Evolutionary conservation across 371 early-diverging fungal species (phyloP), one percentile per base, ranked within the genome.

Genomic region (Rhizopus sp.): DNA sequence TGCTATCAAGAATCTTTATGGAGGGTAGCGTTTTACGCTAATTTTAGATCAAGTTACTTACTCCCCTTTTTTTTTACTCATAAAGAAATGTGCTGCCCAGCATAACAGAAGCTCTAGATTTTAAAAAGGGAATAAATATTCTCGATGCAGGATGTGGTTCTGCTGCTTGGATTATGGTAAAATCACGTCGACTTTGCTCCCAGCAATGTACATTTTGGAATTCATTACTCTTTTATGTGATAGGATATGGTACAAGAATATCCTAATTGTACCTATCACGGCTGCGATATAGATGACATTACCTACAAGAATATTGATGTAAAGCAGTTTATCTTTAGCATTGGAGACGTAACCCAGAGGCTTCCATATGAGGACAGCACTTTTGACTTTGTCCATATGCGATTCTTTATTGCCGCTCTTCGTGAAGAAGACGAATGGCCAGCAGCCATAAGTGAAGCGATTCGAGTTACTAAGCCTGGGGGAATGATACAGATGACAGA

Each of bases 71-170:
- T 15, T n/a, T 8, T 41, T 41, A 35, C 4, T 16, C 37, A 8
- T 41, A 15, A 38, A 60, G 55, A 12, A 60, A 60, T 16, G 16
- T 60, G 8, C 37, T 55, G 15, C 34, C 49, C 6, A 49, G 50
- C 37, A 37, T 60, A 7, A 37, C 38, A n/a, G 13, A 50, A 7
- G 34, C 16, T 10, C 30, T 60, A n/a, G 50, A 49, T 42, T 50
- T 60, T 31, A 33, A 55, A 13, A 56, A 62, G 16, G 47, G 48
- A 7, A 17, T 47, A 4, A 6, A 38, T 42, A 16, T 63, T 13
- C 50, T 63, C 10, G 64, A 65, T 46, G 30, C 61, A 6, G 66
- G 66, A 4, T 61, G 62, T 50, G 62, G 66, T 4, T 41, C 66
- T 9, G 66, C 62, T 10, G 29, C 47, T 29, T 65, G 64, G 64